Evolutionary conservation across 1,139 yeast genomes (phyloP).

Genomic region (Candida mesenterica): DNA sequence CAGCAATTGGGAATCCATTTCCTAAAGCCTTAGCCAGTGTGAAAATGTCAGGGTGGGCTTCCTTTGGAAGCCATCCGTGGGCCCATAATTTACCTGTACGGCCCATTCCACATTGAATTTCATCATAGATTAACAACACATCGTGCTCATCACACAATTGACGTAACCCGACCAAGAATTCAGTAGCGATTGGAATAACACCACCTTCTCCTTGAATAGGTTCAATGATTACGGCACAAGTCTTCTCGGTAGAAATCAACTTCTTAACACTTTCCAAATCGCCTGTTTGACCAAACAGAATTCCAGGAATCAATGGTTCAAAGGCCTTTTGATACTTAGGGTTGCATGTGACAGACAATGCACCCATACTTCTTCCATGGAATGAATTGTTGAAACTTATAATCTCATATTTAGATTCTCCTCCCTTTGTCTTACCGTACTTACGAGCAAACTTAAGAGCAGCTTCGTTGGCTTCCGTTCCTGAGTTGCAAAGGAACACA

Average conservation of each 20-base stretch:
- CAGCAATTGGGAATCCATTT: slow-evolving; percentile 97
- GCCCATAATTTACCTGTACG: slow-evolving; percentile 95
- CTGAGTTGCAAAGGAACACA: slow-evolving; percentile 90
- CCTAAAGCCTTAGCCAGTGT: slow-evolving; percentile 97
- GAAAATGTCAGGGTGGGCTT: slow-evolving; percentile 89
- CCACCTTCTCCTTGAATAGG: slow-evolving; percentile 99
- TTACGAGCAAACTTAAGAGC: slow-evolving; percentile 95
- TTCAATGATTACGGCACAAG: slow-evolving; percentile 92
- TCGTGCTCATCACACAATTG: slow-evolving; percentile 67
- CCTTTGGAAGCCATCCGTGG: slow-evolving; percentile 66
- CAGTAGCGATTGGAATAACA: slow-evolving; percentile 61
- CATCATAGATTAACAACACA: slow-evolving; percentile 84
- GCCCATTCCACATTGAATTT: slow-evolving; percentile 95
- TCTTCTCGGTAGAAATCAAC: slow-evolving; percentile 59
- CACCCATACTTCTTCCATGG: slow-evolving; percentile 95
- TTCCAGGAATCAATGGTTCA: slow-evolving; percentile 85
- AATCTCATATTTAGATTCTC: slow-evolving; percentile 63
- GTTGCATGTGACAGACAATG: slow-evolving; percentile 87
- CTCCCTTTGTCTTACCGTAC: slow-evolving; percentile 56
- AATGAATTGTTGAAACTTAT: slow-evolving; percentile 86
- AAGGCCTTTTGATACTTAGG: slow-evolving; percentile 91
- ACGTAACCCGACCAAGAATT: slow-evolving; percentile 65
- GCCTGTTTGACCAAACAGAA: slow-evolving; percentile 60
- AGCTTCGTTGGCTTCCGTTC: slow-evolving; percentile 97
- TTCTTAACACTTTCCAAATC: slow-evolving; percentile 58